These are phyloP conservation scores for Chrysoporthe austroafricana DNA, from an alignment of 2,329 filamentous ascomycete species.

Conservation along the genomic window DNA sequence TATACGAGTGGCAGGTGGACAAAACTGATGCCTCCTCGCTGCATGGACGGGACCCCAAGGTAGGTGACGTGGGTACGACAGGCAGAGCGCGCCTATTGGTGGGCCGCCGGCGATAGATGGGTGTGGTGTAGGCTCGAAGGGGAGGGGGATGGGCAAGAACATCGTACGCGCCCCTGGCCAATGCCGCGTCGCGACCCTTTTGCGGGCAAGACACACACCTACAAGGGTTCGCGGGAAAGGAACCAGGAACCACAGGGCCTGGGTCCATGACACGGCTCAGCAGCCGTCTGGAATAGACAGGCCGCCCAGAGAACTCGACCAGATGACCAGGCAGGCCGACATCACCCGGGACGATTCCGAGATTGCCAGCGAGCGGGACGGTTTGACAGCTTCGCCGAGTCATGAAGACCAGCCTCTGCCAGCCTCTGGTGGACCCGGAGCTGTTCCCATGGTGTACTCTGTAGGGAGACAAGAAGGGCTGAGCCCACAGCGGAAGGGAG, in stretches of 20 bases:
- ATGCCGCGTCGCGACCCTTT: slow-evolving; percentile 16
- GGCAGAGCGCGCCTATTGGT: slow-evolving; percentile 1
- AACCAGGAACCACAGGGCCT: slow-evolving; percentile 5
- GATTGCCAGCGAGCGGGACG: neutral
- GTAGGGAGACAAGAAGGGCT: neutral
- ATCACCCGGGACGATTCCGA: neutral
- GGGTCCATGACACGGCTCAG: slow-evolving; percentile 16
- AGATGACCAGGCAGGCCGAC: neutral
- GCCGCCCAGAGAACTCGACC: slow-evolving; percentile 8
- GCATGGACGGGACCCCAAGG: slow-evolving; percentile 17
- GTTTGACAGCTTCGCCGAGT: neutral
- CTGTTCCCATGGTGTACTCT: neutral
- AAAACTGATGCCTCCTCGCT: neutral
- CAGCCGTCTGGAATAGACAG: slow-evolving; percentile 22
- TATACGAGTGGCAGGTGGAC: slow-evolving; percentile 4
- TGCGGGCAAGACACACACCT: slow-evolving; percentile 4
- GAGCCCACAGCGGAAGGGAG: neutral
- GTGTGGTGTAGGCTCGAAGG: neutral
- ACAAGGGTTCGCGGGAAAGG: neutral
- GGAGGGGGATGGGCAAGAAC: slow-evolving; percentile 7
- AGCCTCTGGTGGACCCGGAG: no score
- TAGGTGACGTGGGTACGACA: slow-evolving; percentile 8
- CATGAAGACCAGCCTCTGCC: neutral
- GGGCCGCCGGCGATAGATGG: neutral
- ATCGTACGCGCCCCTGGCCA: slow-evolving; percentile 12